phyloP scores from a whole-genome alignment of 352 stramenopile genomes.

The Globisporangium irregulare region DNA sequence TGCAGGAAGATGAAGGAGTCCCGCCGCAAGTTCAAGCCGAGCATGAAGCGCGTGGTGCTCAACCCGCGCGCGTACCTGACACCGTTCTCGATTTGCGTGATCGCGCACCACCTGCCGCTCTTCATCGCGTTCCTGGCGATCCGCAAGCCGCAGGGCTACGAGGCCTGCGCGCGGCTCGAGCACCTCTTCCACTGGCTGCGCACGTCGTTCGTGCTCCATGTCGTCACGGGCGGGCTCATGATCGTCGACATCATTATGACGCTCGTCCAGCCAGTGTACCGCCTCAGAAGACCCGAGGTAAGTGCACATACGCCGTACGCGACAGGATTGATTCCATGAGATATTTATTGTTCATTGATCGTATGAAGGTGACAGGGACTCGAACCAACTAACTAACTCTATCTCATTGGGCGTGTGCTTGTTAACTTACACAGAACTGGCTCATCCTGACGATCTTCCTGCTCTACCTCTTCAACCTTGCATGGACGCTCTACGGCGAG shows the following conservation, averaged over 20 bases:
- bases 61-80: constrained; percentile 74
- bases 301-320: neutral
- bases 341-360: too few relatives aligned
- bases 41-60: constrained; percentile 68
- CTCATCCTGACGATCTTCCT: constrained; percentile 60
- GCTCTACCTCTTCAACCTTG: constrained; percentile 50
- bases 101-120: constrained; percentile 69
- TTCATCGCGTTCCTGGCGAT: constrained; percentile 50
- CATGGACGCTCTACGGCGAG: constrained; percentile 63
- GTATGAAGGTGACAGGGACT: too few relatives aligned
- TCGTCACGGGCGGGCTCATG: constrained; percentile 38
- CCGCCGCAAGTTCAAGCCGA: neutral
- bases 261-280: constrained; percentile 56
- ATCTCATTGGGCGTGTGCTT: neutral
- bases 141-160: constrained; percentile 32
- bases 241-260: constrained; percentile 38
- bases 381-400: neutral
- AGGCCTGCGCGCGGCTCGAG: constrained; percentile 36
- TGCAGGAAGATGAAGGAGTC: neutral
- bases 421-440: constrained; percentile 26
- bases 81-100: constrained; percentile 48
- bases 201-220: constrained; percentile 51
- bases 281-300: constrained; percentile 47
- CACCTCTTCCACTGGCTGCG: constrained; percentile 61
- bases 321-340: neutral